Conservation (phyloP, 176 grass and related monocot genomes). For the Neostapfia colusana region DNA sequence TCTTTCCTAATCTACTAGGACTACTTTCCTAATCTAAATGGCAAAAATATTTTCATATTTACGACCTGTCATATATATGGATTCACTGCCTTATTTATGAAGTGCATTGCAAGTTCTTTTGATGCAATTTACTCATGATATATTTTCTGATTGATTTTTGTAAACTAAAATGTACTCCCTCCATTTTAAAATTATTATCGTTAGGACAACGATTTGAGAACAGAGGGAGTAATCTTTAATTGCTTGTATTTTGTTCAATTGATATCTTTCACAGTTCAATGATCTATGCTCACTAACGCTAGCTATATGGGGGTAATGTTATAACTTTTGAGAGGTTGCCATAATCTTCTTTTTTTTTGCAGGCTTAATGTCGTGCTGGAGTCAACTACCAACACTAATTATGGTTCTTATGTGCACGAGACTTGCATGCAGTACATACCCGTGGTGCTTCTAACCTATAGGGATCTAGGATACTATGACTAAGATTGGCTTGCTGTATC, state of each 20-base stretch:
- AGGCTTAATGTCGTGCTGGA: slow-evolving; percentile 14
- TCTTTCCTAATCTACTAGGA: too few species aligned
- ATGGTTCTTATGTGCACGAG: slow-evolving; percentile 3
- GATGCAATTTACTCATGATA: neutral
- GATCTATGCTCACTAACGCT: neutral
- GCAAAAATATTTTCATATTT: too few species aligned
- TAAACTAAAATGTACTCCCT: neutral
- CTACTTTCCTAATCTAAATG: too few species aligned
- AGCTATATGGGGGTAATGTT: neutral
- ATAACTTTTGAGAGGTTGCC: neutral
- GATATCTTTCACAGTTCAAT: slow-evolving; percentile 7
- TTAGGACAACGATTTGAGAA: too few species aligned
- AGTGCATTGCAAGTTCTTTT: neutral
- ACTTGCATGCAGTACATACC: slow-evolving; percentile 17
- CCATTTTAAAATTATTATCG: too few species aligned
- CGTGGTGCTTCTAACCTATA: slow-evolving; percentile 27
- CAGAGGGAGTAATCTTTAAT: too few species aligned
- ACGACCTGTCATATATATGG: too few species aligned
- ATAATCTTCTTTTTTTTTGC: neutral
- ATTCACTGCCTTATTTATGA: too few species aligned
- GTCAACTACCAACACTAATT: neutral
- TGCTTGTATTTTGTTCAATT: neutral
- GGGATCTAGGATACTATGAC: slow-evolving; percentile 19
- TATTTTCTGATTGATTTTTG: neutral
- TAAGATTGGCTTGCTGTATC: slow-evolving; percentile 1